Base-by-base conservation (phyloP, 1,284 basidiomycete species). In the Rhizopogon parksii region DNA sequence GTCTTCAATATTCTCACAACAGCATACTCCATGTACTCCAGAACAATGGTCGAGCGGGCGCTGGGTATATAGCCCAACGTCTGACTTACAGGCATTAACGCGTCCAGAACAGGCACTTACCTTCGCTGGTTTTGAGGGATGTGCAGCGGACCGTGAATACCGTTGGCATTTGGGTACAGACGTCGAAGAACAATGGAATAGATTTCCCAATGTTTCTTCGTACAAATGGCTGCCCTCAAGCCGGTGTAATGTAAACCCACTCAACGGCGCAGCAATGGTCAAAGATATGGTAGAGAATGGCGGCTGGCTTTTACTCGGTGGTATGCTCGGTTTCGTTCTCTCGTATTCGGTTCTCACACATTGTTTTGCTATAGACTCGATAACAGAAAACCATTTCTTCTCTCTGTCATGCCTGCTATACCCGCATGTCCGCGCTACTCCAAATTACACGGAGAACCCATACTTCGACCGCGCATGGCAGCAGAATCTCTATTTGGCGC, bases 331-430 rank as follows among this genome's bases (percentile, higher is more conserved):
- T 50, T 53, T 12, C 3, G 12, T 40, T 14, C 30, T 15, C 14
- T 8, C 12, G 15, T 19, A 17, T 46, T 19, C n/a, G 19, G 27
- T 51, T 45, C 36, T 55, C 43, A 65, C 39, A 9, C 19, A 2
- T 25, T 34, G 5, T 34, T 4, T 21, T 39, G 51, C 24, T 36
- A 40, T 49, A 82, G 82, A 85, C 57, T 83, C 82, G 1, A 79
- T 83, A 21, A 79, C 79, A 0, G 83, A 85, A 59, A 80, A 80
- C 53, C 82, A 85, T 62, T 85, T 85, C 69, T 84, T 84, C 63
- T 84, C 83, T 4, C 62, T 85, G 1, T 83, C 82, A 0, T 85
- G 83, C 58, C 55, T 77, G 37, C 71, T 85, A 2, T 80, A 76
- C 62, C 82, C 83, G 0, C 80, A 85, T 59, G 81, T 85, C 36